Evolutionary conservation across 164 flowering plant genomes (phyloP), one percentile per base, ranked within the genome.

Genomic region (Vitis rupestris): DNA sequence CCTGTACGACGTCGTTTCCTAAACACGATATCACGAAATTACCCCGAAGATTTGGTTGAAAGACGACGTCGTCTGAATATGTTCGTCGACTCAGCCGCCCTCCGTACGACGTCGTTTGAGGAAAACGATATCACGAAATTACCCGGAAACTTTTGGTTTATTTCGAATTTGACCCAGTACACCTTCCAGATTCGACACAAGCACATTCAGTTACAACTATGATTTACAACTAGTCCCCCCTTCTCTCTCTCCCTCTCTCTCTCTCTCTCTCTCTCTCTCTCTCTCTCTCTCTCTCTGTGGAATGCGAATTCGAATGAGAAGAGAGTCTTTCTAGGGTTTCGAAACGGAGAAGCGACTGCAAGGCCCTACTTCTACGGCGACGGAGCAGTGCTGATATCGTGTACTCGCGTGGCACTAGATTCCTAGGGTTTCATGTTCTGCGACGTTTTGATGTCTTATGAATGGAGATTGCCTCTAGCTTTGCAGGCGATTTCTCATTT

Each of bases 391-490:
- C n/a, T 13, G n/a, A 6, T 2, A 14, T n/a, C 16, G 56, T 53
- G 56, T 14, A 53, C 14, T n/a, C n/a, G 29, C 10, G 30, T 16
- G 29, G 37, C 3, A 5, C 30, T 10, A 27, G 14, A 17, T 47
- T 55, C 49, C 61, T 73, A 69, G 80, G 82, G 78, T 80, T 84
- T 78, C 76, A 80, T 84, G 79, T 70, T 64, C 55, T 59, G 51
- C 52, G 68, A 11, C 62, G 86, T 68, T 80, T 84, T 87, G 70
- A 89, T 87, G 94, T 82, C 87, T 77, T 72, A 31, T 73, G 70
- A 71, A 89, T 89, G 90, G 91, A 89, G 67, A 82, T 63, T 65
- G 15, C 61, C 71, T 65, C 70, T 48, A 52, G 27, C 65, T 65
- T 72, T 58, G 13, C 65, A 11, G 50, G 27, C 50, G 54, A 60